Percentiles rank a stretch among this genome's conserved stretches.
These are phyloP conservation scores for Smittium mucronatum DNA, from an alignment of 371 early-diverging fungal species.

Conservation along the genomic window DNA sequence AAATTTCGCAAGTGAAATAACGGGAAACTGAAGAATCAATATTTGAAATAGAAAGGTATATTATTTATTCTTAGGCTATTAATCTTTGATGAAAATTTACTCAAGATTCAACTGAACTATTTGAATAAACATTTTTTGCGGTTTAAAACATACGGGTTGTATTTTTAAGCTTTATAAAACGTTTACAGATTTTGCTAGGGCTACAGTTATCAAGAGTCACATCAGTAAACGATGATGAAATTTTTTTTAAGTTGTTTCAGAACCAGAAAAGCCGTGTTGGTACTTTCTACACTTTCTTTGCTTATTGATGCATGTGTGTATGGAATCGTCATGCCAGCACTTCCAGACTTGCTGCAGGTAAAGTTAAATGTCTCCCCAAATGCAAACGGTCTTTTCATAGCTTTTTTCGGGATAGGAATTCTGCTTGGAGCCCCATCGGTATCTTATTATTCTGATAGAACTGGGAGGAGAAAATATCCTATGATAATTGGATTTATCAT, in stretches of 20 bases:
- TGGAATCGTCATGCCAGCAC: conserved; percentile 68
- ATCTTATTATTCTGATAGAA: conserved; percentile 62
- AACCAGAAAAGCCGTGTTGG: conserved; percentile 9
- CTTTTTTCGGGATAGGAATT: conserved; percentile 69
- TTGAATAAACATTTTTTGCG: no score
- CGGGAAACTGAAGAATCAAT: no score
- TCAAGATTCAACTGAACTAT: no score
- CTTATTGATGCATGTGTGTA: conserved; percentile 59
- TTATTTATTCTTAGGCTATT: no score
- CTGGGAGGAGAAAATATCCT: conserved; percentile 50
- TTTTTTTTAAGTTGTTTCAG: neutral
- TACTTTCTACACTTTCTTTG: conserved; percentile 14
- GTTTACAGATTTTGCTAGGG: no score
- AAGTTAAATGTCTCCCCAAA: conserved; percentile 43
- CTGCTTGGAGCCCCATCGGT: conserved; percentile 60
- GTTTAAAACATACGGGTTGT: no score
- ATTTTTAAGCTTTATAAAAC: no score
- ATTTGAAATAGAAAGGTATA: no score
- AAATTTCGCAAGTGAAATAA: no score
- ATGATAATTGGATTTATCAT: conserved; percentile 61
- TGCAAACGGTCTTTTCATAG: conserved; percentile 67
- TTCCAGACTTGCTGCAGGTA: conserved; percentile 59
- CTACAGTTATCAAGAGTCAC: no score
- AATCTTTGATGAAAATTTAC: no score
- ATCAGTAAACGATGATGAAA: no score